These are phyloP conservation scores for Phalaenopsis aphrodite DNA, from an alignment of 106 monocot species.

Conservation along the genomic window DNA sequence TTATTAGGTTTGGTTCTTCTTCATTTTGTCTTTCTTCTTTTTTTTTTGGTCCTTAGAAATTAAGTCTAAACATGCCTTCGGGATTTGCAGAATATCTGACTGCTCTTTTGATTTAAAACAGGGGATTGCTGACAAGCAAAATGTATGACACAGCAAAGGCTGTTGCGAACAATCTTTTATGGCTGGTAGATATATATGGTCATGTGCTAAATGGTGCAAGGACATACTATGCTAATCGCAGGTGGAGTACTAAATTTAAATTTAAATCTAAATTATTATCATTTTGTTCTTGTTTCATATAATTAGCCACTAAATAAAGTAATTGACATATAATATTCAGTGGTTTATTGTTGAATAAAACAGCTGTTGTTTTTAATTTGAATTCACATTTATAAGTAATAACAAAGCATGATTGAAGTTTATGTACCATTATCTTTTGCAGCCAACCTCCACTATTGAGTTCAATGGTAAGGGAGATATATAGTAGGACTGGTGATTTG, in stretches of 20 bases:
- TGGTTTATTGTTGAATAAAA: too few relatives aligned
- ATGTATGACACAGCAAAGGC: slow-evolving; percentile 88
- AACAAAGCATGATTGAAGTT: background rate
- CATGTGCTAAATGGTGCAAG: slow-evolving; percentile 82
- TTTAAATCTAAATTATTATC: too few relatives aligned
- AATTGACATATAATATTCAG: too few relatives aligned
- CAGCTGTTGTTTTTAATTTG: background rate
- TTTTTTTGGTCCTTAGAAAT: background rate
- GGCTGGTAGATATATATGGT: slow-evolving; percentile 64
- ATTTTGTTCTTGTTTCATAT: too few relatives aligned
- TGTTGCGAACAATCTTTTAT: slow-evolving; percentile 64
- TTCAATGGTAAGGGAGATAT: slow-evolving; percentile 83
- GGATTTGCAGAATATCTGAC: background rate
- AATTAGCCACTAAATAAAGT: too few relatives aligned
- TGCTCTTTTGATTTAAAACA: slow-evolving; percentile 10
- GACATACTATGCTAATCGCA: slow-evolving; percentile 78
- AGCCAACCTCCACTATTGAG: slow-evolving; percentile 93
- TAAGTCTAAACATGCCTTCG: background rate
- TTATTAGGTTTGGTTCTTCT: slow-evolving; percentile 51
- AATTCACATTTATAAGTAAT: background rate
- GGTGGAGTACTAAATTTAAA: slow-evolving; percentile 28
- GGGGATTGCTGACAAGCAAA: slow-evolving; percentile 86
- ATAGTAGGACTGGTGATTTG: slow-evolving; percentile 58
- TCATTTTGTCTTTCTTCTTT: too few relatives aligned
- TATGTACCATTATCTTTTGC: slow-evolving; percentile 9